Conservation (phyloP, 129 eudicot genomes). For the Glebionis coronaria region DNA sequence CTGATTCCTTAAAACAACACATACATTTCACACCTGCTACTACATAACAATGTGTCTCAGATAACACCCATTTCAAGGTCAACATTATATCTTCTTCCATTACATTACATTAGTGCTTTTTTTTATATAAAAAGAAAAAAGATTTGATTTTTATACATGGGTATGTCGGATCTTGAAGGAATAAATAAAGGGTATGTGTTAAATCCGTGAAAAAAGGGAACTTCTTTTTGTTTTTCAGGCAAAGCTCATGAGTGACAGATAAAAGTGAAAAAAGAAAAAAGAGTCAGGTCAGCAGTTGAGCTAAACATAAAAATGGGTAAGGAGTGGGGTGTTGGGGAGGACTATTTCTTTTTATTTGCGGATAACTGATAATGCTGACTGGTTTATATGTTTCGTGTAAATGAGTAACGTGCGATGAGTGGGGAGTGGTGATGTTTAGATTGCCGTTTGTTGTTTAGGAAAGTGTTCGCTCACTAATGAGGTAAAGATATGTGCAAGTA, state of each 20-base stretch:
- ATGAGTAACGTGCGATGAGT: too few relatives aligned
- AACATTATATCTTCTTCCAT: conserved; percentile 97
- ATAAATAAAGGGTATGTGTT: conserved; percentile 14
- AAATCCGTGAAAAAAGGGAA: conserved; percentile 7
- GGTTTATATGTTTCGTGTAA: too few relatives aligned
- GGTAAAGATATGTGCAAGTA: too few relatives aligned
- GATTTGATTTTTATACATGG: conserved; percentile 13
- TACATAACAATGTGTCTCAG: conserved; percentile 47
- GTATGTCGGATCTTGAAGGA: conserved; percentile 31
- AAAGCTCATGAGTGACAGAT: conserved; percentile 30
- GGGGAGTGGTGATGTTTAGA: too few relatives aligned
- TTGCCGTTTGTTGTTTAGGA: too few relatives aligned
- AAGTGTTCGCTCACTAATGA: too few relatives aligned
- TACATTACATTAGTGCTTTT: not conserved
- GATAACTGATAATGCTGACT: too few relatives aligned
- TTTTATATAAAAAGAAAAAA: not conserved
- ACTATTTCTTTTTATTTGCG: not conserved
- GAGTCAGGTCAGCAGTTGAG: conserved; percentile 14
- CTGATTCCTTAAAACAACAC: conserved; percentile 43
- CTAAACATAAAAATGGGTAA: conserved; percentile 3
- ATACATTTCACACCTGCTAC: conserved; percentile 27
- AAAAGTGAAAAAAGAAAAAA: conserved; percentile 22
- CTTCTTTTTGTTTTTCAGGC: conserved; percentile 11
- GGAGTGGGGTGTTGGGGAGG: not conserved
- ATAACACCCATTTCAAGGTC: conserved; percentile 78